Base-by-base conservation (phyloP, 1,139 yeast genomes). In the Magnusiomyces ingens region DNA sequence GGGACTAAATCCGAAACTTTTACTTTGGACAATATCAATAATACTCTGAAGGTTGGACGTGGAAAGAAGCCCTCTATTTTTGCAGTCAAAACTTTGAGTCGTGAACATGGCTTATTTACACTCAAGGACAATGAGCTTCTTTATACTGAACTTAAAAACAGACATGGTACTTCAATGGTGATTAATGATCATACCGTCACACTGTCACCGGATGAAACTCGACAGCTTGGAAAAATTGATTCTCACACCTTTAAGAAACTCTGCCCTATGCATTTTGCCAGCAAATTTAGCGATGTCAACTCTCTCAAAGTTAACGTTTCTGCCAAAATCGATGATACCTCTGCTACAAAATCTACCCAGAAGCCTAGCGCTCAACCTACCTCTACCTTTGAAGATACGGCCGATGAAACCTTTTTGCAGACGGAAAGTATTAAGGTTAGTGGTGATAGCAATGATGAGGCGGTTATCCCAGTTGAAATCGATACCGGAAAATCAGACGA, bases 71-170 rank as follows among this genome's bases (percentile, higher is more conserved):
- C 19, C 8, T 40, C 43, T 18, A 43, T 49, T 43, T 62, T 59
- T 48, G 50, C 49, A 15, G 49, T 57, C 15, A 55, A 58, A 35
- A 57, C 60, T 26, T 52, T 62, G 19, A 60, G 64, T 40, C 53
- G 59, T 36, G 44, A 54, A 4, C 65, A 62, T 51, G 65, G 63
- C 12, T 50, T 58, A 29, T 38, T 53, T 29, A 38, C 50, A 18
- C 29, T 48, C 32, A 45, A 51, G 21, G 45, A 59, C 11, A 57
- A 55, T 29, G 17, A 49, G 43, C 35, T 61, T 17, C 50, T 45
- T 32, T 61, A 49, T 48, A 35, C 38, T 19, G 64, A 62, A 40
- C 38, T 54, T 38, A 52, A 49, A 19, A 57, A 62, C 38, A 54
- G 58, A 49, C 59, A 60, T 52, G 63, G 63, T 2, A 52, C 48